phyloP scores from a whole-genome alignment of 352 stramenopile species.

The Globisporangium iwayamae region DNA sequence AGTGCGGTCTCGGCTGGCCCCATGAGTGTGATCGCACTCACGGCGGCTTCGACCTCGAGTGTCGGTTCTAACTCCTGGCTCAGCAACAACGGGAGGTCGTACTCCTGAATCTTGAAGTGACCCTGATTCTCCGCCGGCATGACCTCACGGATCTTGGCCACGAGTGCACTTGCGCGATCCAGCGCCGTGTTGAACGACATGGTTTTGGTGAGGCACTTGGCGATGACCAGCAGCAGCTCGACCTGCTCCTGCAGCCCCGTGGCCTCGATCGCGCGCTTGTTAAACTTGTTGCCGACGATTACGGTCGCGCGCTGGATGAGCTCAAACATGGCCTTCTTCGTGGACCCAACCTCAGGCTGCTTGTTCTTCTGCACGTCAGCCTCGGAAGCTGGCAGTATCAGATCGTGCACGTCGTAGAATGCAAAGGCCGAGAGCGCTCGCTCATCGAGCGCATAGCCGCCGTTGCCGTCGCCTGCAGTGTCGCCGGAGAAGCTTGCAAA shows the following conservation, averaged over 20 bases:
- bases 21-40: constrained; percentile 68
- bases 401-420: constrained; percentile 47
- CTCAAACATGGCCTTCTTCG: constrained; percentile 46
- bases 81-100: constrained; percentile 28
- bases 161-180: constrained; percentile 28
- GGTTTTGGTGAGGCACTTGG: constrained; percentile 44
- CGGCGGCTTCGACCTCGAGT: constrained; percentile 22
- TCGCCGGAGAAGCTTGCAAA: constrained; percentile 22
- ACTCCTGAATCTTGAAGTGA: constrained; percentile 48
- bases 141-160: constrained; percentile 37
- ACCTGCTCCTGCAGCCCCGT: constrained; percentile 47
- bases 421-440: constrained; percentile 36
- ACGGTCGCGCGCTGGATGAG: constrained; percentile 58
- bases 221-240: constrained; percentile 54
- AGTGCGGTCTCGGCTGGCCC: constrained; percentile 48
- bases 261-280: constrained; percentile 56
- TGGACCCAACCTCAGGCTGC: constrained; percentile 34
- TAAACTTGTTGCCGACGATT: constrained; percentile 49
- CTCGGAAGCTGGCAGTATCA: constrained; percentile 30
- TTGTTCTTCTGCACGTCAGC: constrained; percentile 26
- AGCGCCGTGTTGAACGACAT: constrained; percentile 47
- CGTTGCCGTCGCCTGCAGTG: not conserved
- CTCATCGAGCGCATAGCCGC: not conserved
- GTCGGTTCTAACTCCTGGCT: constrained; percentile 24
- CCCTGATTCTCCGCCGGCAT: constrained; percentile 46